Conservation (phyloP, 257 asterid species). For the Ilex aquifolium region DNA sequence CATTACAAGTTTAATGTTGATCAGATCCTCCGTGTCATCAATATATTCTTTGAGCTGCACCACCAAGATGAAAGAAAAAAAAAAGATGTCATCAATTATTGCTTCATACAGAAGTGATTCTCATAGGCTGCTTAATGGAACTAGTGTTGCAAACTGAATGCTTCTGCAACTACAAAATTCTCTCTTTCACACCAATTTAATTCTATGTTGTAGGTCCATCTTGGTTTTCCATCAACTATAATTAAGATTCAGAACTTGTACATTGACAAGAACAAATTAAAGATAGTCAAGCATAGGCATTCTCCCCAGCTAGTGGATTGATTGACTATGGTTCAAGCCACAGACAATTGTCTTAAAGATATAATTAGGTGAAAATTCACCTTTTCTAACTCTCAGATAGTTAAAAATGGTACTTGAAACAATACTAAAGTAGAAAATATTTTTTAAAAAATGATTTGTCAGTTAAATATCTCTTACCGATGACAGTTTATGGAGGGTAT, state of each 20-base stretch:
- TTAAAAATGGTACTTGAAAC: neutral
- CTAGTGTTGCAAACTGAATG: neutral
- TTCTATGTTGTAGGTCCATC: too few relatives aligned
- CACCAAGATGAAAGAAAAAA: slow-evolving; percentile 5
- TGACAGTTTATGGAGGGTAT: slow-evolving; percentile 77
- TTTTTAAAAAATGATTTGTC: neutral
- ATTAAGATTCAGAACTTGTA: too few relatives aligned
- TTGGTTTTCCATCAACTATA: too few relatives aligned
- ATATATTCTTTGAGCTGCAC: slow-evolving; percentile 96
- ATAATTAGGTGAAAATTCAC: neutral
- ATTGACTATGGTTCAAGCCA: neutral
- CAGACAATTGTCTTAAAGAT: neutral
- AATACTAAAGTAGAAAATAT: neutral
- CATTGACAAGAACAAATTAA: too few relatives aligned
- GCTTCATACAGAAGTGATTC: neutral
- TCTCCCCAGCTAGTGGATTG: neutral
- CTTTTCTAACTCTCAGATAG: neutral
- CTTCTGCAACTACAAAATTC: too few relatives aligned
- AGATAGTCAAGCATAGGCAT: neutral
- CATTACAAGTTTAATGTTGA: slow-evolving; percentile 88
- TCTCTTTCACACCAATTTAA: too few relatives aligned
- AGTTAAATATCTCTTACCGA: slow-evolving; percentile 47
- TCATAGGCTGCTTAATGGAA: neutral
- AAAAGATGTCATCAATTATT: slow-evolving; percentile 2
- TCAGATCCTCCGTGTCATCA: slow-evolving; percentile 94